Percentiles rank a stretch among this genome's conserved stretches.
Evolutionary conservation across 306 rosid species (phyloP).

Genomic region (Vigna hirtella): DNA sequence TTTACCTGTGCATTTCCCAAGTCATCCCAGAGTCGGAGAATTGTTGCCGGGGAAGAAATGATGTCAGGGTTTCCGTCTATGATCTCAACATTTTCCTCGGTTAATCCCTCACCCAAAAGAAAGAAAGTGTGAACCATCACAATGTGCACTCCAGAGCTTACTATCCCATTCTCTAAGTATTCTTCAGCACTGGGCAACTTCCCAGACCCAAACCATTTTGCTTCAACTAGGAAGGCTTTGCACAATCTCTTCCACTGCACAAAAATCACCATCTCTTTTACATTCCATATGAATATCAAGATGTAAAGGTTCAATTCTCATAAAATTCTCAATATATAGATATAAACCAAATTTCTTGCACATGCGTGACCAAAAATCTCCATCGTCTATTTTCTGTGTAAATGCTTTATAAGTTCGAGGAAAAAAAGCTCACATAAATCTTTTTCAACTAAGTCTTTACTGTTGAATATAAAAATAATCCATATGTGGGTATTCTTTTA

Average conservation of each 20-base stretch:
- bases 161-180: constrained; percentile 65
- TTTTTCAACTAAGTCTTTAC: too few species aligned
- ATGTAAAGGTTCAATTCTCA: neutral
- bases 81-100: constrained; percentile 39
- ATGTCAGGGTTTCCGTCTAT: constrained; percentile 51
- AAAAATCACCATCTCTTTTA: neutral
- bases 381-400: too few species aligned
- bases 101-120: constrained; percentile 61
- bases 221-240: constrained; percentile 69
- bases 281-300: neutral
- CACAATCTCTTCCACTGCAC: constrained; percentile 68
- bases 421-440: too few species aligned
- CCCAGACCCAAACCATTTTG: constrained; percentile 70
- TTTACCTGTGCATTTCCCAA: constrained; percentile 69
- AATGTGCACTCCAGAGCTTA: constrained; percentile 65
- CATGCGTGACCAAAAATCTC: too few species aligned
- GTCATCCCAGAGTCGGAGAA: constrained; percentile 85
- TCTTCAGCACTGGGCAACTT: constrained; percentile 56
- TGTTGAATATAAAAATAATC: neutral
- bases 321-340: too few species aligned
- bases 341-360: neutral
- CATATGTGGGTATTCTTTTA: neutral
- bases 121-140: constrained; percentile 62
- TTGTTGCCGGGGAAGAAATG: constrained; percentile 57
- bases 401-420: too few species aligned